Evolutionary conservation across 208 protist species (phyloP).

Genomic region (Trypanosoma lewisi): DNA sequence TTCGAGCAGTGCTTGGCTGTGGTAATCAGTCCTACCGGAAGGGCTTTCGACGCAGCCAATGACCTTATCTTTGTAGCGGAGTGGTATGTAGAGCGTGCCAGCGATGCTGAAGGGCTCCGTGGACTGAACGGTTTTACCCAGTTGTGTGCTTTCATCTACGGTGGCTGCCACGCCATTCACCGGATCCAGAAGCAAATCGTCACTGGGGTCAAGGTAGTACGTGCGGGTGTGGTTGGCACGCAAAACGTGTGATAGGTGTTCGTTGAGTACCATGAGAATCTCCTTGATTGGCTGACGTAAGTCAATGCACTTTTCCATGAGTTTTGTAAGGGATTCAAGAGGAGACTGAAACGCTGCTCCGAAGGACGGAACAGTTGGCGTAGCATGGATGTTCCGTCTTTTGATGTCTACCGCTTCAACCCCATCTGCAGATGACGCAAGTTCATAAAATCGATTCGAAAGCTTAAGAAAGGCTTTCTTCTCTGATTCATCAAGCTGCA

Average conservation of each 20-base stretch:
- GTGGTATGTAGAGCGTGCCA: constrained; percentile 61
- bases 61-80: constrained; percentile 32
- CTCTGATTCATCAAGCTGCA: constrained; percentile 36
- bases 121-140: constrained; percentile 49
- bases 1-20: constrained; percentile 2
- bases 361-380: neutral
- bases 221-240: constrained; percentile 27
- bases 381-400: neutral
- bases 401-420: constrained; percentile 17
- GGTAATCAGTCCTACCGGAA: constrained; percentile 16
- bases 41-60: constrained; percentile 67
- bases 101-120: constrained; percentile 34
- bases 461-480: constrained; percentile 42
- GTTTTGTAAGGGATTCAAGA: constrained; percentile 32
- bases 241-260: constrained; percentile 27
- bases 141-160: constrained; percentile 37
- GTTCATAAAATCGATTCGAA: constrained; percentile 19
- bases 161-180: constrained; percentile 47
- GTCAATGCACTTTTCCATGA: constrained; percentile 46
- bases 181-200: constrained; percentile 51
- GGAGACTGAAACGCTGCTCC: constrained; percentile 41
- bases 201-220: constrained; percentile 44
- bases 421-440: neutral
- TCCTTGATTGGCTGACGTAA: constrained; percentile 26
- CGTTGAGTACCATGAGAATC: constrained; percentile 42